Evolutionary conservation across 192 early-diverging fungal species (phyloP), one percentile per base, ranked within the genome.

Genomic region (Coemansia sp.): DNA sequence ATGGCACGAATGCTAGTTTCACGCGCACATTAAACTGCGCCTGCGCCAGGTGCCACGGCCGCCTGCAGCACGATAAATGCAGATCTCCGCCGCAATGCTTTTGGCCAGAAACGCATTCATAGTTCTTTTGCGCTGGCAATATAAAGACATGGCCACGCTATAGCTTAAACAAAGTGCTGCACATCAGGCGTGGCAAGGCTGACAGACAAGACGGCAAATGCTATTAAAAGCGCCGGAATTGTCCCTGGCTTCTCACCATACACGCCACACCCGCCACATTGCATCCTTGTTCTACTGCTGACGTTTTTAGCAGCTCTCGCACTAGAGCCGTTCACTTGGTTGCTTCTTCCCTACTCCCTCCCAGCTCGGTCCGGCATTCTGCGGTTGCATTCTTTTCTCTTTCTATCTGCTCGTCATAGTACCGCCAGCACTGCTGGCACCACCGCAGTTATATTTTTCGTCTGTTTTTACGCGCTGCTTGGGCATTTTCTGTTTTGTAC

Each of bases 231-330:
- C 55, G n/a, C 55, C 55, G 23, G 29, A 37, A 17, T 35, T 15
- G 38, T 48, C 67, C 67, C 67, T 69, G 61, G 32, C 51, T 60
- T 63, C 61, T 23, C 62, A 60, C 66, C 64, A 49, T 70, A 72
- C 75, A 77, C 75, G 75, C 75, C 75, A 77, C 75, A 77, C 66
- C 41, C 70, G 75, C 75, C 69, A 77, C 75, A 77, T 61, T 54
- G 60, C 60, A 58, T 52, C 55, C 39, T 50, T 72, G 47, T 58
- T 61, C 60, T 66, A 66, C 74, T 32, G 35, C 38, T 49, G 22
- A 47, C 9, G 45, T 62, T 52, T 45, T 56, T 17, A 32, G 29
- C 57, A 27, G 62, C 41, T 10, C 63, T 59, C 53, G 50, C 57
- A 24, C 60, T 49, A 23, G 45, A 25, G 24, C 52, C 60, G 43